Evolutionary conservation across 495 filamentous ascomycete species (phyloP).

Genomic region (Penicillium ochrochloron): DNA sequence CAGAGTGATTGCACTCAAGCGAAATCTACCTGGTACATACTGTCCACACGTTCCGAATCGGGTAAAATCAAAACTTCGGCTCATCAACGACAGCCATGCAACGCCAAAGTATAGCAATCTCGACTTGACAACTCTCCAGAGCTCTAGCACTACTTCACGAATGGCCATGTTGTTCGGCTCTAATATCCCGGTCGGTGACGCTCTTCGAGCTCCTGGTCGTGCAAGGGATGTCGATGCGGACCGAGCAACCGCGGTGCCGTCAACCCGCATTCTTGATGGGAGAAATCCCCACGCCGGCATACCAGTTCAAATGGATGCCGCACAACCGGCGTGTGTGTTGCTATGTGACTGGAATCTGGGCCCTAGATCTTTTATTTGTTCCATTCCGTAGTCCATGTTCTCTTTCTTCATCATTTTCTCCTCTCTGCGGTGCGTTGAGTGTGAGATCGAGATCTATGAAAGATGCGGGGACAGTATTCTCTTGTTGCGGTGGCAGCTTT

Average conservation of each 20-base stretch:
- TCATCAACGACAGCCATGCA: background rate
- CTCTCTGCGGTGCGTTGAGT: constrained; percentile 11
- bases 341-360: constrained; percentile 7
- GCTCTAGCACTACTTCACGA: background rate
- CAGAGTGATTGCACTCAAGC: too few relatives aligned
- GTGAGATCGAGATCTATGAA: constrained; percentile 16
- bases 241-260: constrained; percentile 1
- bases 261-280: constrained; percentile 19
- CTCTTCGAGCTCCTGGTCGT: background rate
- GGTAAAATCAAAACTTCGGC: constrained; percentile 7
- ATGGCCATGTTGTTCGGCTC: background rate
- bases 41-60: background rate
- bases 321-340: constrained; percentile 2
- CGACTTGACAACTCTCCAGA: background rate
- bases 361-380: background rate
- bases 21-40: background rate
- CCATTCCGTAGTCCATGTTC: background rate
- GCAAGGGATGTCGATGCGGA: constrained; percentile 22
- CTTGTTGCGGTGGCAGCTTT: constrained; percentile 22
- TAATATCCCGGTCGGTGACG: background rate
- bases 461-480: constrained; percentile 25
- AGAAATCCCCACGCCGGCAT: constrained; percentile 11
- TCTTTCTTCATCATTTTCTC: background rate
- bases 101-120: background rate
- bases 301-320: constrained; percentile 9